A percentile compares a stretch with the other conserved stretches of the same genome.
phyloP scores from a whole-genome alignment of 2,329 filamentous ascomycete species.

The Lachnellula arida region DNA sequence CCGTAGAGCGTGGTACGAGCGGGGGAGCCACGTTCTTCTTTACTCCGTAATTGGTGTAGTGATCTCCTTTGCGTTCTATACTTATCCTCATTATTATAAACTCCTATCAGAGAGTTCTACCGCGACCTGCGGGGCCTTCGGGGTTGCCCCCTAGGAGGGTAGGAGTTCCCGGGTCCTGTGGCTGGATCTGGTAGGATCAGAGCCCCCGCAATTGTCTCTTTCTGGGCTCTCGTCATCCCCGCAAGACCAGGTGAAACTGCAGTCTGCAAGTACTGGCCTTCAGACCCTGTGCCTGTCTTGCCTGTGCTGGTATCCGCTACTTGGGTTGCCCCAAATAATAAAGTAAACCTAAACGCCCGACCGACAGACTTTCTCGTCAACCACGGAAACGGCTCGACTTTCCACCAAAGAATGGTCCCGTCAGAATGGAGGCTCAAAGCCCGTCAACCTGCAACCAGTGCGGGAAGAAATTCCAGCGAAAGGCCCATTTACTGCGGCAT shows the following conservation, averaged over 20 bases:
- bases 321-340: neutral
- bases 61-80: no score
- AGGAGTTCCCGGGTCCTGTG: neutral
- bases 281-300: no score
- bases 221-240: neutral
- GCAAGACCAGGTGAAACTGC: neutral
- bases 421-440: conserved; percentile 32
- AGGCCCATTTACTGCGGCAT: conserved; percentile 32
- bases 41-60: no score
- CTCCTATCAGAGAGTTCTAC: neutral
- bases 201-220: conserved; percentile 1
- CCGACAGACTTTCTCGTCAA: neutral
- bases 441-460: conserved; percentile 31
- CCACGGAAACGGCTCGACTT: neutral
- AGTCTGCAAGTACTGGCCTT: no score
- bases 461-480: conserved; percentile 32
- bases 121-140: neutral
- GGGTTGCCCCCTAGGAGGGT: neutral
- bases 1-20: neutral
- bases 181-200: neutral
- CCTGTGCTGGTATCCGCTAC: neutral
- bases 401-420: conserved; percentile 18
- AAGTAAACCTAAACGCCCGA: no score
- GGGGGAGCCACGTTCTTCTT: neutral
- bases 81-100: no score